phyloP scores from a whole-genome alignment of 2,329 filamentous ascomycete genomes.

The Fusarium globosum region DNA sequence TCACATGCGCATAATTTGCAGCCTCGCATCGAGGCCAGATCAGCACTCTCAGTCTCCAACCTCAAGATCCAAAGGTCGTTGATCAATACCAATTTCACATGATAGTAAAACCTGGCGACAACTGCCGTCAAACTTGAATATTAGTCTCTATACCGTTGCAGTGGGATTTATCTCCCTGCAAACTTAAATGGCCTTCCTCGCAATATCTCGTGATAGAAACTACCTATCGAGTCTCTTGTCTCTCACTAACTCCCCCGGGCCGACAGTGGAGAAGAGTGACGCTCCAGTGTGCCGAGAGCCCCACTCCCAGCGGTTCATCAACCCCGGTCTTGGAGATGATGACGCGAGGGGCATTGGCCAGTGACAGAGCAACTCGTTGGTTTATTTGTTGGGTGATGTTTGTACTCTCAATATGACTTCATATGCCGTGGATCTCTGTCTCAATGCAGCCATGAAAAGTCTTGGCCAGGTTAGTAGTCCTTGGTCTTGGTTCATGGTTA shows the following conservation, averaged over 20 bases:
- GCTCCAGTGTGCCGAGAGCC: slow-evolving; percentile 1
- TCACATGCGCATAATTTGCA: slow-evolving; percentile 1
- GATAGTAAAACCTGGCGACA: not conserved
- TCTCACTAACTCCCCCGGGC: not conserved
- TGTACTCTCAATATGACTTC: slow-evolving; percentile 19
- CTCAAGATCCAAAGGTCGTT: not conserved
- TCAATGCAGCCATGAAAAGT: not conserved
- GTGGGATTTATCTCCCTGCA: slow-evolving; percentile 3
- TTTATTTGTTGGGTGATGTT: slow-evolving; percentile 2
- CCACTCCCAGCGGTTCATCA: slow-evolving; percentile 20
- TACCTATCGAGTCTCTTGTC: not conserved
- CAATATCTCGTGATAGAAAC: not conserved
- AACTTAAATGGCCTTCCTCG: slow-evolving; percentile 1
- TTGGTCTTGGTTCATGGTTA: not conserved
- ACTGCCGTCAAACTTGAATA: not conserved
- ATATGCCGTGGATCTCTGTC: slow-evolving; percentile 12
- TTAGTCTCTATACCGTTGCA: not conserved
- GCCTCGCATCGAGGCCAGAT: slow-evolving; percentile 9
- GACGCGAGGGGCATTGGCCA: slow-evolving; percentile 25
- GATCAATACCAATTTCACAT: not conserved
- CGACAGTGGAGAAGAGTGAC: slow-evolving; percentile 23
- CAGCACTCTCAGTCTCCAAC: slow-evolving; percentile 1
- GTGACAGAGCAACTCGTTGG: not conserved
- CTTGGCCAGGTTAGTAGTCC: not conserved
- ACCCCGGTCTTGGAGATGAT: slow-evolving; percentile 15